Evolutionary conservation across 140 eudicot species (phyloP).

Genomic region (Anethum foeniculum): DNA sequence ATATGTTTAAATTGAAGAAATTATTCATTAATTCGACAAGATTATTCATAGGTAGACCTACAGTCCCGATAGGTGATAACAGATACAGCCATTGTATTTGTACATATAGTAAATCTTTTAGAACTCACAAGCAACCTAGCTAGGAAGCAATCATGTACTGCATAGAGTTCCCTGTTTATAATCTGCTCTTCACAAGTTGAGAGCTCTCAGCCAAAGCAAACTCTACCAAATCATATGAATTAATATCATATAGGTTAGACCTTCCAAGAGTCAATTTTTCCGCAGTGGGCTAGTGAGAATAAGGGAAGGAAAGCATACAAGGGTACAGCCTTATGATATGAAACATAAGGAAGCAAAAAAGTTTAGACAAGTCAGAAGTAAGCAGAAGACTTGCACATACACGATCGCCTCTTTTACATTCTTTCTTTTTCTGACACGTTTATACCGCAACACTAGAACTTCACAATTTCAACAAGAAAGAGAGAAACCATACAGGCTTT

Average conservation of each 20-base stretch:
- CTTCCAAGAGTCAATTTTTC: neutral
- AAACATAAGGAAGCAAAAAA: neutral
- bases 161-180: neutral
- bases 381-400: neutral
- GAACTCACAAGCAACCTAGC: neutral
- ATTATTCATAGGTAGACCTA: too few relatives aligned
- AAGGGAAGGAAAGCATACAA: neutral
- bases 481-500: conserved; percentile 4
- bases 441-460: conserved; percentile 5
- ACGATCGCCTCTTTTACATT: neutral
- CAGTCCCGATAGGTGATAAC: neutral
- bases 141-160: neutral
- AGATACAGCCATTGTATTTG: neutral
- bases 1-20: too few relatives aligned
- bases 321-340: neutral
- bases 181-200: neutral
- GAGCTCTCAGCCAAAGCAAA: neutral
- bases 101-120: neutral
- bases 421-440: neutral
- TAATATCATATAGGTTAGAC: neutral
- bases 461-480: neutral
- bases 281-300: neutral
- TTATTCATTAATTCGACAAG: too few relatives aligned
- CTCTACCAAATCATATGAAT: neutral
- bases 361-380: neutral